Evolutionary conservation across 2,329 filamentous ascomycete species (phyloP), one percentile per base, ranked within the genome.

Genomic region (Passalora sequoiae): DNA sequence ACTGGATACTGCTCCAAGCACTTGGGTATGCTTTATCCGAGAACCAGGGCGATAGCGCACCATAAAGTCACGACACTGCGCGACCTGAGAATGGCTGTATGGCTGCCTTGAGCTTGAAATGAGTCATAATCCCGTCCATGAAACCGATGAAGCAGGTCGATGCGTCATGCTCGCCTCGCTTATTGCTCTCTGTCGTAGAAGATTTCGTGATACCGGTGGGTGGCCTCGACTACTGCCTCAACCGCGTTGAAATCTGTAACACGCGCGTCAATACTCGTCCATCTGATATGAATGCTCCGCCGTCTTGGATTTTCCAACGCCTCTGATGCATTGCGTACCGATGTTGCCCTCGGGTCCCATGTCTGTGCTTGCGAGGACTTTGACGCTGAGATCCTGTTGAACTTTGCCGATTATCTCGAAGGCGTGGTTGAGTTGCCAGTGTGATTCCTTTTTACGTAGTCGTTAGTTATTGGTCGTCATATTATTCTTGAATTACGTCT

Each of bases 381-480:
- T 84, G 56, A 92, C 71, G 13, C 78, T 77, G 16, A 87, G 69
- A 63, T 91, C 86, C 2, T 74, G 73, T 57, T 85, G 83, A 35
- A 92, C 85, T 64, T 88, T 89, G 53, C 86, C 86, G 49, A 91
- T 84, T 51, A 92, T 69, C 60, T 92, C 86, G 7, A 81, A 82
- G 6, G 77, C 81, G 60, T 86, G 83, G 38, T 82, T 81, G 39
- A 80, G 73, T 17, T 76, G 72, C 16, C 89, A 76, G 57, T 88
- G 84, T 1, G 78, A 71, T 47, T 89, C 84, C 85, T 89, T 20
- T 1, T 25, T 21, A 28, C 13, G 5, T 8, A 10, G 5, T 22
- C 30, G 13, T 21, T 19, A 40, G 25, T 24, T n/a, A 24, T 20
- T 8, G 16, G n/a, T 17, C 31, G n/a, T n/a, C n/a, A n/a, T n/a